A percentile compares a stretch with the other conserved stretches of the same genome.
Conservation (phyloP, 345 rosid genomes). For the Eucalyptus cloeziana region DNA sequence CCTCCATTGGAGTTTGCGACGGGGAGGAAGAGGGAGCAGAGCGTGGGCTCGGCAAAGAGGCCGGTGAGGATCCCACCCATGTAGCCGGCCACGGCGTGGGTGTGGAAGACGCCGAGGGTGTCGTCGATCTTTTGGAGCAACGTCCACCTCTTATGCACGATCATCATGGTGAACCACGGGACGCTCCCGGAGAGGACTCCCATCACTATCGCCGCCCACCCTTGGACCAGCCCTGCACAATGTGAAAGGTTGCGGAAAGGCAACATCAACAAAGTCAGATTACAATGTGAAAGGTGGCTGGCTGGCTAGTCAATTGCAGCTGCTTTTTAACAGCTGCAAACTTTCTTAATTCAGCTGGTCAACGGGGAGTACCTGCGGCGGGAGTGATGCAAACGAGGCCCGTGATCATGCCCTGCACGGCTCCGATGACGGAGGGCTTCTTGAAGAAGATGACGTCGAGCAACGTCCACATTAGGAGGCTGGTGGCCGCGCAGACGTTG, state of each 20-base stretch:
- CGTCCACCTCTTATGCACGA: slow-evolving; percentile 4
- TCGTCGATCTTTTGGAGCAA: slow-evolving; percentile 4
- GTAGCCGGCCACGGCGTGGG: slow-evolving; percentile 6
- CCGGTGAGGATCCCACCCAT: slow-evolving; percentile 9
- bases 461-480: slow-evolving; percentile 7
- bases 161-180: slow-evolving; percentile 9
- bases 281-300: not conserved
- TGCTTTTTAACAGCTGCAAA: not conserved
- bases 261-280: not conserved
- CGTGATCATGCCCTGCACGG: slow-evolving; percentile 12
- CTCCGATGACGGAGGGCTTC: slow-evolving; percentile 11
- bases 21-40: not conserved
- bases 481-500: slow-evolving; percentile 7
- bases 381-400: slow-evolving; percentile 12
- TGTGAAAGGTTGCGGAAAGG: not conserved
- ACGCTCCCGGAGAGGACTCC: slow-evolving; percentile 4
- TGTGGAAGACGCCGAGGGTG: slow-evolving; percentile 10
- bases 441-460: slow-evolving; percentile 9
- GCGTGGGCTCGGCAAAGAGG: not conserved
- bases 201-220: slow-evolving; percentile 8
- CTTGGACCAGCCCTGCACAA: slow-evolving; percentile 1
- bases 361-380: not conserved
- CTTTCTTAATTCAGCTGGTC: not conserved
- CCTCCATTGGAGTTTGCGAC: slow-evolving; percentile 1
- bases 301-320: not conserved